phyloP scores from a whole-genome alignment of 148 eudicot species.

The Bassia scoparia region DNA sequence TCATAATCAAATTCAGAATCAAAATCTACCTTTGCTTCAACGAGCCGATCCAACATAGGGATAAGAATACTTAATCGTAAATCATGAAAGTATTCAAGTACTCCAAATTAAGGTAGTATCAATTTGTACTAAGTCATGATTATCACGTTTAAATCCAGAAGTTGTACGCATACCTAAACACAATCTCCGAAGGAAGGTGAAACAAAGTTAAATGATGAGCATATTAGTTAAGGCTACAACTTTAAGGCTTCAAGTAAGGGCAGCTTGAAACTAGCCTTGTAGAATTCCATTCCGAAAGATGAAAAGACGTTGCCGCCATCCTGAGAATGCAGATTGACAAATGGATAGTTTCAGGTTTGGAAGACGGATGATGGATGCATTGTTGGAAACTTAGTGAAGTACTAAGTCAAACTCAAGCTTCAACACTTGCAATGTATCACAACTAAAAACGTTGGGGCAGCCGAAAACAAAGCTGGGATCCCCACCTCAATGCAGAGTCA shows the following conservation, averaged over 20 bases:
- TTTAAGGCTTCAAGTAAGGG: slow-evolving; percentile 20
- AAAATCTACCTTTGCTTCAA: no score
- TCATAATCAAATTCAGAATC: no score
- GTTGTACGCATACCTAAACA: background rate
- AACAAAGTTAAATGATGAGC: slow-evolving; percentile 6
- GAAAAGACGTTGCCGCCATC: no score
- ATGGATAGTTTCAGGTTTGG: slow-evolving; percentile 15
- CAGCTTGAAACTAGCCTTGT: slow-evolving; percentile 16
- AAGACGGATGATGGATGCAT: slow-evolving; percentile 5
- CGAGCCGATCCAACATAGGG: no score
- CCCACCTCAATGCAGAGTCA: no score
- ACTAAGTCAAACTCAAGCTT: slow-evolving; percentile 7
- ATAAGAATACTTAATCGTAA: no score
- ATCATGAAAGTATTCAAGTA: no score
- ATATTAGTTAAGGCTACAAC: background rate
- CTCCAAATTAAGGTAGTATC: no score
- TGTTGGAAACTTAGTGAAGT: background rate
- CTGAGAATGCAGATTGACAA: background rate
- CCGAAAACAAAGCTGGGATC: no score
- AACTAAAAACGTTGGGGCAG: no score
- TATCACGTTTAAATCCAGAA: no score
- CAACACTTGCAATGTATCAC: background rate
- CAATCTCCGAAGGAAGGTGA: slow-evolving; percentile 13
- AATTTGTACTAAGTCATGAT: no score
- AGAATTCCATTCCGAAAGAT: slow-evolving; percentile 10